Evolutionary conservation across 2,329 filamentous ascomycete species (phyloP).

Genomic region (Amauroascus verrucosus): DNA sequence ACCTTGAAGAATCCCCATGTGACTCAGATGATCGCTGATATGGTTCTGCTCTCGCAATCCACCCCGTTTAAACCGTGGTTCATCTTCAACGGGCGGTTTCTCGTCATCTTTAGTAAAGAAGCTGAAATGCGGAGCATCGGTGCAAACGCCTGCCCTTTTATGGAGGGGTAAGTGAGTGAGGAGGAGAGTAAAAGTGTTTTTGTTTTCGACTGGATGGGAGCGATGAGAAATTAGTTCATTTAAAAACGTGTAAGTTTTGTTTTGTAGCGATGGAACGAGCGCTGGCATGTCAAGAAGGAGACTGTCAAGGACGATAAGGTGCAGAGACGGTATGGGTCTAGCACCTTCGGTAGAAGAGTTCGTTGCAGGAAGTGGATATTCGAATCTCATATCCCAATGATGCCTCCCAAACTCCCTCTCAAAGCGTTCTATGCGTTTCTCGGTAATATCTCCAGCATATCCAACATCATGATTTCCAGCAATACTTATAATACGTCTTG

Average conservation of each 20-base stretch:
- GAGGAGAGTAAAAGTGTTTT: conserved; percentile 63
- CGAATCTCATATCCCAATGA: conserved; percentile 81
- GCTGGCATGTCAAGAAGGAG: conserved; percentile 89
- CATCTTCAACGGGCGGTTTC: conserved; percentile 15
- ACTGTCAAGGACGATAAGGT: conserved; percentile 77
- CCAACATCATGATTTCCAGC: conserved; percentile 95
- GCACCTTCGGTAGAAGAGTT: conserved; percentile 11
- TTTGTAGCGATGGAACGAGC: conserved; percentile 54
- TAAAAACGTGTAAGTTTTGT: conserved; percentile 64
- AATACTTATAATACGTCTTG: conserved; percentile 71
- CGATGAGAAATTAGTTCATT: conserved; percentile 50
- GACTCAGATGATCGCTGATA: conserved; percentile 60
- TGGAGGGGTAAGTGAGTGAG: conserved; percentile 87
- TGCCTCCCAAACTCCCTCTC: conserved; percentile 74
- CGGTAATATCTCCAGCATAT: conserved; percentile 81
- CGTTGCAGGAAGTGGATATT: conserved; percentile 35
- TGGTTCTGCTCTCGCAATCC: conserved; percentile 80
- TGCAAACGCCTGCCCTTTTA: conserved; percentile 71
- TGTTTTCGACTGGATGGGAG: conserved; percentile 49
- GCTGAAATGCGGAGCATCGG: conserved; percentile 71
- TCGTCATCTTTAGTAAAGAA: conserved; percentile 62
- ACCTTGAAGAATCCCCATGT: conserved; percentile 65
- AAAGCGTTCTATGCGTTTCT: conserved; percentile 66
- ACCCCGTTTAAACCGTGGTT: conserved; percentile 30
- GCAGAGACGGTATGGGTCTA: conserved; percentile 50